Evolutionary conservation across 805 yeast species (phyloP).

Genomic region (Starmera amethionina): DNA sequence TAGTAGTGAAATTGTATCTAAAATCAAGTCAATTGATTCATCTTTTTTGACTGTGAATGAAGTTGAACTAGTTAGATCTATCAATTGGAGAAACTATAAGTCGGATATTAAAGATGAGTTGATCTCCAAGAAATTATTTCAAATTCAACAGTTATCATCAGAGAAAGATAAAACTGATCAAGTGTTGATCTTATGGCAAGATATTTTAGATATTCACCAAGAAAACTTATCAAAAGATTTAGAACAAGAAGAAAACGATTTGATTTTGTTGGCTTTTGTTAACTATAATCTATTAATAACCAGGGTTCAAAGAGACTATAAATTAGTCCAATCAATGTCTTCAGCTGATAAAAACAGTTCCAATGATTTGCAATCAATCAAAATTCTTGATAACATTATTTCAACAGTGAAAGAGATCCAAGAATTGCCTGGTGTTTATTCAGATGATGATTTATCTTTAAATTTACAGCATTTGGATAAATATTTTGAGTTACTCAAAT

Average conservation of each 20-base stretch:
- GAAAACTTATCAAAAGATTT: conserved; percentile 46
- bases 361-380: conserved; percentile 19
- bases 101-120: conserved; percentile 66
- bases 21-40: conserved; percentile 25
- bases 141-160: conserved; percentile 24
- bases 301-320: conserved; percentile 62
- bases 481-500: conserved; percentile 37
- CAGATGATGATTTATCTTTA: conserved; percentile 58
- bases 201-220: conserved; percentile 51
- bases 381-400: conserved; percentile 31
- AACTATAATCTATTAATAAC: conserved; percentile 57
- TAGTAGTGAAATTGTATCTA: conserved; percentile 24
- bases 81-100: conserved; percentile 49
- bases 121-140: conserved; percentile 49
- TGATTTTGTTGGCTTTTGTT: conserved; percentile 67
- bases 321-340: conserved; percentile 28
- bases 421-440: conserved; percentile 88
- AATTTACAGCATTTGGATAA: conserved; percentile 41
- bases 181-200: conserved; percentile 57
- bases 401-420: conserved; percentile 47
- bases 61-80: conserved; percentile 30
- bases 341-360: conserved; percentile 15
- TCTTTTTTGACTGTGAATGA: conserved; percentile 13
- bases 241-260: conserved; percentile 57
- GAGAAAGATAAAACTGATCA: conserved; percentile 41